Conservation (phyloP, 2,329 filamentous ascomycete genomes). For the Penicillium thymicola region DNA sequence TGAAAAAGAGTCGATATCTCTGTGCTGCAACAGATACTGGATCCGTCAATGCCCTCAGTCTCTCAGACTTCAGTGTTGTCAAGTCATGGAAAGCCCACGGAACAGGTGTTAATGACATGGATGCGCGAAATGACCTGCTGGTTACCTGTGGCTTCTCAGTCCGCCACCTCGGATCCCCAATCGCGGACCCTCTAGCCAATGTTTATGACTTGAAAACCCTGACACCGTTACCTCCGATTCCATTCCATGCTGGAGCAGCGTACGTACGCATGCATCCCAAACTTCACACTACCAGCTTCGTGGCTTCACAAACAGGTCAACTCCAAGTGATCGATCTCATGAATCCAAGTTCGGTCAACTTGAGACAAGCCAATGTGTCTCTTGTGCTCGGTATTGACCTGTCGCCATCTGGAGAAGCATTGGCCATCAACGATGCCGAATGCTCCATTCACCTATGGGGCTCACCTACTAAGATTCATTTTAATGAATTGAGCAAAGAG, state of each 20-base stretch:
- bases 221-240: conserved; percentile 81
- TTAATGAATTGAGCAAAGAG: conserved; percentile 75
- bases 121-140: conserved; percentile 90
- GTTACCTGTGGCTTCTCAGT: conserved; percentile 93
- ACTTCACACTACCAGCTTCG: conserved; percentile 90
- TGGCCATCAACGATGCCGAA: conserved; percentile 76
- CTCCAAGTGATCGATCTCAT: conserved; percentile 95
- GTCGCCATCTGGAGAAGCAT: conserved; percentile 79
- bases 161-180: conserved; percentile 72
- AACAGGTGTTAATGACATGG: conserved; percentile 91
- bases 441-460: conserved; percentile 84
- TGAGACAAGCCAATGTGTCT: conserved; percentile 76
- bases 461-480: conserved; percentile 78
- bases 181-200: conserved; percentile 89
- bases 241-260: conserved; percentile 86
- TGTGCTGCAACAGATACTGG: conserved; percentile 85
- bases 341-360: conserved; percentile 83
- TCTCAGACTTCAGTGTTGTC: conserved; percentile 70
- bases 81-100: conserved; percentile 90
- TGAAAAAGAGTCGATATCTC: conserved; percentile 84
- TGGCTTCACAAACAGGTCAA: conserved; percentile 86
- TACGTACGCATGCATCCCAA: conserved; percentile 96
- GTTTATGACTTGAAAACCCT: conserved; percentile 94
- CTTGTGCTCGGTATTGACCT: conserved; percentile 80
- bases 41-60: conserved; percentile 80